phyloP scores from a whole-genome alignment of 202 grass and related monocot species.

The Schoenoplectus triqueter region DNA sequence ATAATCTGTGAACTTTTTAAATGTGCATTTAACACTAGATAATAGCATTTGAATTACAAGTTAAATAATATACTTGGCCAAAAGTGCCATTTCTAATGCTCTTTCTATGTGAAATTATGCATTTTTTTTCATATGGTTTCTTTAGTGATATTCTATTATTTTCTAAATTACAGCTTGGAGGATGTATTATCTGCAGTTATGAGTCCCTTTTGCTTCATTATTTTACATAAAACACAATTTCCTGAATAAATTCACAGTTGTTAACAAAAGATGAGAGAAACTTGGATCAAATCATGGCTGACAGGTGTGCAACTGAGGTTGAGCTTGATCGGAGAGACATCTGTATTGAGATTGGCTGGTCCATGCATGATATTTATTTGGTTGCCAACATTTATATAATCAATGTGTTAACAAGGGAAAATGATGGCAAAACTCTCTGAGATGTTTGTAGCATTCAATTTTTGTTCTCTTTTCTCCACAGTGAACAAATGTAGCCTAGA shows the following conservation, averaged over 20 bases:
- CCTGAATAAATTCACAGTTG: too few species aligned
- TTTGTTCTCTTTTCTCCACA: conserved; percentile 42
- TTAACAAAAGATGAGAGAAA: conserved; percentile 79
- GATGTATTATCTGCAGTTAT: too few species aligned
- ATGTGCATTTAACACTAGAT: conserved; percentile 1
- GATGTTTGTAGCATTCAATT: conserved; percentile 15
- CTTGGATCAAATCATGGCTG: conserved; percentile 97
- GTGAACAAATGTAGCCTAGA: conserved; percentile 97
- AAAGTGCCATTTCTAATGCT: background rate
- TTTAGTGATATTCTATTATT: background rate
- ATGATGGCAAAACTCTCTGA: background rate
- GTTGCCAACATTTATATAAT: conserved; percentile 1
- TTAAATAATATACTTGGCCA: background rate
- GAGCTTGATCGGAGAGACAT: conserved; percentile 80
- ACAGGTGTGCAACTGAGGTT: conserved; percentile 72
- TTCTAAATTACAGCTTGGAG: background rate
- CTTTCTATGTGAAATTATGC: background rate
- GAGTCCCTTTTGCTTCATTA: too few species aligned
- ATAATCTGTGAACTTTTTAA: background rate
- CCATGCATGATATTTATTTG: background rate
- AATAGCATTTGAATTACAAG: background rate
- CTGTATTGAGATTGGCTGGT: conserved; percentile 32
- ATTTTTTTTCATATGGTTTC: background rate
- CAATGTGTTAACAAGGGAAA: background rate
- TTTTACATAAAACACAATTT: too few species aligned